These are phyloP conservation scores for Globisporangium ultimum DNA, from an alignment of 352 stramenopile species.

Conservation along the genomic window DNA sequence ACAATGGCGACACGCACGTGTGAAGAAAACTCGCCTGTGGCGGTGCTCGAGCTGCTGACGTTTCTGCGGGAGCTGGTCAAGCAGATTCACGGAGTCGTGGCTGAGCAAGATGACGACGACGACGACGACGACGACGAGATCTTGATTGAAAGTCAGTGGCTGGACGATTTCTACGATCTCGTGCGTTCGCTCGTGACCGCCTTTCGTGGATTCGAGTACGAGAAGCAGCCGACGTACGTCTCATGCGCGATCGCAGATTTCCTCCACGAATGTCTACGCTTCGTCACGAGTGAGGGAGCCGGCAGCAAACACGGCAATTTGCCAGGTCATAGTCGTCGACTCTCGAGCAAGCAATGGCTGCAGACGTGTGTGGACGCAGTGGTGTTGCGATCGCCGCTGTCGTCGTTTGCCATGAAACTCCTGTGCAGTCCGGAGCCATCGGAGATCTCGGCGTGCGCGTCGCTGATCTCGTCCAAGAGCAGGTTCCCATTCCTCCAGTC, in stretches of 20 bases:
- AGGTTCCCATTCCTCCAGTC: conserved; percentile 57
- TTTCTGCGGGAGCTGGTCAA: conserved; percentile 34
- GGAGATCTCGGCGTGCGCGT: conserved; percentile 18
- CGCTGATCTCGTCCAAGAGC: conserved; percentile 34
- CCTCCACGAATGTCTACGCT: conserved; percentile 23
- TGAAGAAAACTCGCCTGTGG: too few species aligned
- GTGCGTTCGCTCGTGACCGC: conserved; percentile 17
- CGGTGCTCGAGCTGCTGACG: conserved; percentile 12
- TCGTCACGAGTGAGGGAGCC: conserved; percentile 12
- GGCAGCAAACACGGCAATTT: background rate
- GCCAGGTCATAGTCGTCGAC: too few species aligned
- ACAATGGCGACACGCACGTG: background rate
- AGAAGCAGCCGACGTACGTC: conserved; percentile 37
- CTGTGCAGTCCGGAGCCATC: conserved; percentile 15
- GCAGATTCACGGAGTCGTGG: conserved; percentile 1
- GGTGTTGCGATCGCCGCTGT: conserved; percentile 27
- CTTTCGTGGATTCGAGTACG: conserved; percentile 19
- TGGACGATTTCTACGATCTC: conserved; percentile 16
- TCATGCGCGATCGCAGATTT: conserved; percentile 35
- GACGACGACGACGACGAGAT: background rate
- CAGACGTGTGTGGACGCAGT: conserved; percentile 13
- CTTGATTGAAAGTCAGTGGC: background rate
- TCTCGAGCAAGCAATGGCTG: conserved; percentile 18
- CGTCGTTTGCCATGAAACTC: conserved; percentile 22
- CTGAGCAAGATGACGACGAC: background rate